Conservation (phyloP, 169 alveolate species). For the Neospora caninum region DNA sequence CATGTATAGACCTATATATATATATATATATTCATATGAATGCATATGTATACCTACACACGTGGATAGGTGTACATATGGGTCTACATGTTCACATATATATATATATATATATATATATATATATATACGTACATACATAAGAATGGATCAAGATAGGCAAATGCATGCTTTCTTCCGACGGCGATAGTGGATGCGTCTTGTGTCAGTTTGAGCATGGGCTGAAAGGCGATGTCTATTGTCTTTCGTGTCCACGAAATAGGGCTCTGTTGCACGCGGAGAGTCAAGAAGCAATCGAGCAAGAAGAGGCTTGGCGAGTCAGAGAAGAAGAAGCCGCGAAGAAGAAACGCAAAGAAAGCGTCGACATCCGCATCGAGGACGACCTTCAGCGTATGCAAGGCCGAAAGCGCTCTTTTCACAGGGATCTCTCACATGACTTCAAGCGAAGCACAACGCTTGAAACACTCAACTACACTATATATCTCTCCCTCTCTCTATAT, state of each 20-base stretch:
- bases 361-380: constrained; percentile 80
- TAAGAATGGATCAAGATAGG: background rate
- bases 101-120: background rate
- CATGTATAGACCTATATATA: background rate
- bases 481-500: too few relatives aligned
- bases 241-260: background rate
- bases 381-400: constrained; percentile 65
- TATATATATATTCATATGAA: background rate
- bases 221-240: too few relatives aligned
- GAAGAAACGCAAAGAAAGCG: constrained; percentile 69
- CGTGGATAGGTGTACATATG: background rate
- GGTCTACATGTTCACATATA: background rate
- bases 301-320: constrained; percentile 80
- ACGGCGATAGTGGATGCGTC: too few relatives aligned
- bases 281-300: constrained; percentile 82
- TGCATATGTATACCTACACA: background rate
- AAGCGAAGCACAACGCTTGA: background rate
- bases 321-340: constrained; percentile 74
- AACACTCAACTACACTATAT: too few relatives aligned
- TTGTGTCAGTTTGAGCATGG: too few relatives aligned
- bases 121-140: background rate
- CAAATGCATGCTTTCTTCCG: too few relatives aligned
- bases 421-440: constrained; percentile 56
- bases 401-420: constrained; percentile 60
- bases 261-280: constrained; percentile 71